A percentile compares a stretch with the other conserved stretches of the same genome.
These are phyloP conservation scores for Ceratocystis huliohia DNA, from an alignment of 2,329 filamentous ascomycete genomes.

Conservation along the genomic window DNA sequence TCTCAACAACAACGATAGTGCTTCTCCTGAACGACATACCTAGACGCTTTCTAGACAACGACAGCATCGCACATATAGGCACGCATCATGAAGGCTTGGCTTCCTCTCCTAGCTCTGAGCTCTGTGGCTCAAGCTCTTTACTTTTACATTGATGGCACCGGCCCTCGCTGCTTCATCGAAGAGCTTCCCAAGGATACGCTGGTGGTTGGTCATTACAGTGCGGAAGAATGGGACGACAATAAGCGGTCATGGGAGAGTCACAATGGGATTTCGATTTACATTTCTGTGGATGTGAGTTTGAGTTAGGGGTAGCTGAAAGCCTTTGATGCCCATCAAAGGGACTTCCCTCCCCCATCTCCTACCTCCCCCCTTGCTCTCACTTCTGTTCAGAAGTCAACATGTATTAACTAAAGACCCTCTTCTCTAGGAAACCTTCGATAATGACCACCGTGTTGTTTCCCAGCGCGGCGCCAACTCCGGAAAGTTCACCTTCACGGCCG, in stretches of 20 bases:
- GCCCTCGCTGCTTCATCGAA: conserved; percentile 94
- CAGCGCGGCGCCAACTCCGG: conserved; percentile 65
- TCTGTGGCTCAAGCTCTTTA: conserved; percentile 67
- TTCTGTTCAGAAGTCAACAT: not conserved
- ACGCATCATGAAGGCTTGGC: conserved; percentile 43
- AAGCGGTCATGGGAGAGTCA: conserved; percentile 57
- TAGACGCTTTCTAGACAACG: not conserved
- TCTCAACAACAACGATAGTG: not conserved
- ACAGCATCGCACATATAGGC: not conserved
- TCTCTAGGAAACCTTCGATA: conserved; percentile 79
- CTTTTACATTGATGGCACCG: conserved; percentile 82
- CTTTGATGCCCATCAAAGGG: no score
- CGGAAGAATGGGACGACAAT: conserved; percentile 69
- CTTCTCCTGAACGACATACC: not conserved
- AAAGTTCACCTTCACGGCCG: conserved; percentile 89
- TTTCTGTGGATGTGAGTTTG: conserved; percentile 65
- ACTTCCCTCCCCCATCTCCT: no score
- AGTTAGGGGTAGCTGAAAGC: not conserved
- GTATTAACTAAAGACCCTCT: conserved; percentile 5
- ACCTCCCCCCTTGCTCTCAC: no score
- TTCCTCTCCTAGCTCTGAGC: conserved; percentile 54
- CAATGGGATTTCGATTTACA: conserved; percentile 66
- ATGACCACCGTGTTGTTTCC: conserved; percentile 88
- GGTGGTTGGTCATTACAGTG: conserved; percentile 83
- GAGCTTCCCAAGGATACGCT: conserved; percentile 95